A percentile compares a stretch with the other conserved stretches of the same genome.
These are phyloP conservation scores for Jaltomata sinuosa DNA, from an alignment of 257 asterid genomes.

Conservation along the genomic window DNA sequence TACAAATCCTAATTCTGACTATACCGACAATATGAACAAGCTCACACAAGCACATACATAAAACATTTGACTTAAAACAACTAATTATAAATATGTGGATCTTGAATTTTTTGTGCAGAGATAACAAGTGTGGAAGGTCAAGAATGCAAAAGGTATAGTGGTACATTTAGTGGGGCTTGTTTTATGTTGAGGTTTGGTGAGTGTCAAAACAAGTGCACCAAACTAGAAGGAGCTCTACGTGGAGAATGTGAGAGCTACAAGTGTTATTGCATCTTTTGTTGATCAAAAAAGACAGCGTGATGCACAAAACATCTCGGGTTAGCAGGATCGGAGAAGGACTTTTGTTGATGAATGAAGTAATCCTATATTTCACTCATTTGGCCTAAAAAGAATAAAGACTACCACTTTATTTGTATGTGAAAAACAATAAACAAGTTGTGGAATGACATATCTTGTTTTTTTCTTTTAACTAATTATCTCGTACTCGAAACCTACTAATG, in stretches of 20 bases:
- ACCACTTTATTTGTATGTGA: not conserved
- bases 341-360: not conserved
- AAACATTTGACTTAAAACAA: not conserved
- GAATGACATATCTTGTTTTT: not conserved
- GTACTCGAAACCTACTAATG: not conserved
- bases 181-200: not conserved
- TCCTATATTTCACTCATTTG: not conserved
- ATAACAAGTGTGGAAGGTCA: not conserved
- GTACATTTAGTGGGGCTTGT: not conserved
- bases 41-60: not conserved
- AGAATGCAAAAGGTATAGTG: not conserved
- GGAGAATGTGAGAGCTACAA: not conserved
- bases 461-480: not conserved
- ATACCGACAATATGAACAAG: not conserved
- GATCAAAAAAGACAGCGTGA: not conserved
- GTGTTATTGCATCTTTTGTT: not conserved
- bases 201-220: not conserved
- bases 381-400: not conserved
- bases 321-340: fast-evolving
- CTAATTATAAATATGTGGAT: not conserved
- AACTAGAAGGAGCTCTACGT: not conserved
- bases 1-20: fast-evolving
- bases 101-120: not conserved
- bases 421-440: not conserved
- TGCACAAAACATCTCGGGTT: not conserved